phyloP scores from a whole-genome alignment of 179 eudicot species.

The Beta corolliflora region DNA sequence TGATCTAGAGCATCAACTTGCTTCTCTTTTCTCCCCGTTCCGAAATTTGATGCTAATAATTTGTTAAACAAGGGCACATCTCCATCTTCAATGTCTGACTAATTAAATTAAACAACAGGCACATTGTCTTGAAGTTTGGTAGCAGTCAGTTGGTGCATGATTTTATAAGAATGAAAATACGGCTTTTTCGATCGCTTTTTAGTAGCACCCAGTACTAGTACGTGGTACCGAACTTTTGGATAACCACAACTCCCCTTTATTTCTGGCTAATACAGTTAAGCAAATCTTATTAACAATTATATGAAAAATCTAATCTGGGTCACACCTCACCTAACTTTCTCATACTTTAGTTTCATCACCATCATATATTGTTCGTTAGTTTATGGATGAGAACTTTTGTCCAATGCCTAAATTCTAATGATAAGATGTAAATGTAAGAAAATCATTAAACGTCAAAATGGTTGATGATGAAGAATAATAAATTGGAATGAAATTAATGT shows the following conservation, averaged over 20 bases:
- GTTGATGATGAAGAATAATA: too few species aligned
- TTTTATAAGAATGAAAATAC: background rate
- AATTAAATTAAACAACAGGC: background rate
- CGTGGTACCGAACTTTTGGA: constrained; percentile 18
- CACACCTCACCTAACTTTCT: constrained; percentile 12
- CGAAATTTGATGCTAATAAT: too few species aligned
- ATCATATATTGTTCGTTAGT: background rate
- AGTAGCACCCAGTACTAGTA: background rate
- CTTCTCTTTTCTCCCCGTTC: background rate
- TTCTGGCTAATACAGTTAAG: constrained; percentile 10
- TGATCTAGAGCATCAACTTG: background rate
- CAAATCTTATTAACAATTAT: constrained; percentile 8
- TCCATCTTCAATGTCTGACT: background rate
- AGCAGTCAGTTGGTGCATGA: constrained; percentile 10
- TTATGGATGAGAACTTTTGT: background rate
- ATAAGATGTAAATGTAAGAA: too few species aligned
- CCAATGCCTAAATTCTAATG: background rate
- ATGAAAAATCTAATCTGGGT: constrained; percentile 1
- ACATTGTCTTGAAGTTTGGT: constrained; percentile 11
- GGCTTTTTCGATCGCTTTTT: background rate
- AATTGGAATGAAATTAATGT: too few species aligned
- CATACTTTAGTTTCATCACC: constrained; percentile 2
- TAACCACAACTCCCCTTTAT: constrained; percentile 4
- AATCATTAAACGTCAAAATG: too few species aligned
- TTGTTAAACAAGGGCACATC: background rate